Evolutionary conservation across 169 alveolate species (phyloP), one percentile per base, ranked within the genome.

Genomic region (Cryptosporidium tyzzeri): DNA sequence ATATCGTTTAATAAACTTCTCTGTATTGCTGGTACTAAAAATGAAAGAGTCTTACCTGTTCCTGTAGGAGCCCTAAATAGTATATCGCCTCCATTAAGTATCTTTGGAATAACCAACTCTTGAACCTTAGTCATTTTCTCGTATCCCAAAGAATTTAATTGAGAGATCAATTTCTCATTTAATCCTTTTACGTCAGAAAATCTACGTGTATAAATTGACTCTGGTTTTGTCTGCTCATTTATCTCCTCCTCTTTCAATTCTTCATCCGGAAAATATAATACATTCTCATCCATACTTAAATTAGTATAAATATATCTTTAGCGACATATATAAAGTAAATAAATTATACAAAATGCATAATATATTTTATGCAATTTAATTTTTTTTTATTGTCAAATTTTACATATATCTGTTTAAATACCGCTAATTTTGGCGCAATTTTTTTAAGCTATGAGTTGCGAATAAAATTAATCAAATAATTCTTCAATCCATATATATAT

Each of bases 21-120:
- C 86, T 92, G 94, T 44, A 97, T 89, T 23, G 98, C 96, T 37
- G 99, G 99, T 48, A 97, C 93, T 69, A 97, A 93, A 91, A 96
- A 97, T 67, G 99, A 97, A 31, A 97, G 94, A 0, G 99, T 97
- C 91, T 98, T 97, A 35, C 99, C 99, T 21, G 99, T 96, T 10
- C 99, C 99, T 12, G 99, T 97, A 91, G 96, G 96, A 31, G 98
- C 97, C 55, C 97, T 96, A 41, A 98, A 94, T 75, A 97, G 93
- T 9, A 96, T 95, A 93, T 97, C 99, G 73, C 96, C 94, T 58
- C 97, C 98, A 75, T 94, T 94, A 33, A 95, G 86, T 23, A 94
- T 87, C 37, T 95, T 94, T 29, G 99, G 99, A n/a, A 97, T 96
- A n/a, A 97, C 94, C 86, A 93, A 93, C 44, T 94, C 95, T 92